Evolutionary conservation across 805 yeast genomes (phyloP), one percentile per base, ranked within the genome.

Genomic region (Cyberlindnera suaveolens): DNA sequence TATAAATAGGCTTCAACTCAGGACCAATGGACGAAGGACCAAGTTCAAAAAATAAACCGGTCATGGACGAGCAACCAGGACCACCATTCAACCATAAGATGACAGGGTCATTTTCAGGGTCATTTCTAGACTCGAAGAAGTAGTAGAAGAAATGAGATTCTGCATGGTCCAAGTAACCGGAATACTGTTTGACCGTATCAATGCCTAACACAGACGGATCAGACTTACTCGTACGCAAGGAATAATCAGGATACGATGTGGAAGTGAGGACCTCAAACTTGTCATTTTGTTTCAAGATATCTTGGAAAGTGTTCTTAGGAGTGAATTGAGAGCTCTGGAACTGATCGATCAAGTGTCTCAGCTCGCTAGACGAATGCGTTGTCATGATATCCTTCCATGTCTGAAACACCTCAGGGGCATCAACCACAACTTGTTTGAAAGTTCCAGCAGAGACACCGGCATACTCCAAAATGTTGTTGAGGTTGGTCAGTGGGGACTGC

Each of bases 31-130:
- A 72, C 0, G 96, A 76, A 5, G 97, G 96, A 20, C 98, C 98
- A 58, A 89, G 74, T 63, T 91, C 98, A 58, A 90, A 88, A 55
- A 91, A 78, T 45, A 90, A 69, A 8, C 97, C 97, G 30, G 95
- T 86, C 60, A 88, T 67, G 1, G 96, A 86, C 0, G 96, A 86
- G 61, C 97, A 90, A 11, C 97, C 97, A 31, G 97, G 97, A 5
- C 97, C 96, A 51, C 97, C 97, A 60, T 90, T 90, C 54, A 90
- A 71, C 98, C 91, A 85, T 50, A 83, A 65, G 43, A 91, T 74
- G 18, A 89, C 74, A 2, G 97, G 97, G 64, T 91, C 97, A 41
- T 70, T 85, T 42, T 63, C 66, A 4, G 97, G 97, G 62, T 87
- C 88, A 57, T 82, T 82, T 68, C 96, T 79, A 41, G 95, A 83